phyloP scores from a whole-genome alignment of 2,329 filamentous ascomycete genomes.

The Pyrenophora teres region DNA sequence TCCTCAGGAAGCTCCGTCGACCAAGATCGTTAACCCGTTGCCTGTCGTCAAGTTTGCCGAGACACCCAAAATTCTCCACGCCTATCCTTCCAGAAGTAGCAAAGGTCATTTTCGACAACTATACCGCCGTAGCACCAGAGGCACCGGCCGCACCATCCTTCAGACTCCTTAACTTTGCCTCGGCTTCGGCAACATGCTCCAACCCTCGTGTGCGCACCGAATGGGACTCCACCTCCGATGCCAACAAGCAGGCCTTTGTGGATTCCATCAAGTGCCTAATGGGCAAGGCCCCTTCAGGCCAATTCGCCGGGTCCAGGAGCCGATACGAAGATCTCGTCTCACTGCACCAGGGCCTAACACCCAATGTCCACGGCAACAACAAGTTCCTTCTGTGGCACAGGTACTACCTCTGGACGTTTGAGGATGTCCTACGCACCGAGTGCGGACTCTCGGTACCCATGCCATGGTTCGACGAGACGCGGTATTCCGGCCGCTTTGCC shows the following conservation, averaged over 20 bases:
- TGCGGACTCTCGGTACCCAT: conserved; percentile 49
- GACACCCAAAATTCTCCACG: conserved; percentile 9
- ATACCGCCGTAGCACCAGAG: background rate
- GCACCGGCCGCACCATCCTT: background rate
- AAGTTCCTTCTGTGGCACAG: conserved; percentile 54
- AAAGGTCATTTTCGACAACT: conserved; percentile 5
- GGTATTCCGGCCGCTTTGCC: conserved; percentile 37
- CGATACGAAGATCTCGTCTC: conserved; percentile 44
- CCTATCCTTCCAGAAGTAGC: conserved; percentile 17
- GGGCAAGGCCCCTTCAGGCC: conserved; percentile 26
- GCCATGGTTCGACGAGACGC: conserved; percentile 48
- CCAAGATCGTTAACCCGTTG: conserved; percentile 11
- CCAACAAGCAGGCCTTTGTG: conserved; percentile 32
- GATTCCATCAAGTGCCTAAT: conserved; percentile 40
- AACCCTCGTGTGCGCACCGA: conserved; percentile 38
- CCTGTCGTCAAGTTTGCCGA: conserved; percentile 12
- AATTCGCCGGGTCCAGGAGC: conserved; percentile 31
- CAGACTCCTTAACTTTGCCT: background rate
- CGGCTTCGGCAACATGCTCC: conserved; percentile 25
- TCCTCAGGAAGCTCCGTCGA: conserved; percentile 9
- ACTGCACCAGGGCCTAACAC: conserved; percentile 41
- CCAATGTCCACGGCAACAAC: conserved; percentile 40
- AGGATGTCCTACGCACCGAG: conserved; percentile 49
- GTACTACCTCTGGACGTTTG: conserved; percentile 50
- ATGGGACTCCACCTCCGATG: conserved; percentile 36